A percentile compares a stretch with the other conserved stretches of the same genome.
phyloP scores from a whole-genome alignment of 2,329 filamentous ascomycete species.

The Aspergillus neoniger region DNA sequence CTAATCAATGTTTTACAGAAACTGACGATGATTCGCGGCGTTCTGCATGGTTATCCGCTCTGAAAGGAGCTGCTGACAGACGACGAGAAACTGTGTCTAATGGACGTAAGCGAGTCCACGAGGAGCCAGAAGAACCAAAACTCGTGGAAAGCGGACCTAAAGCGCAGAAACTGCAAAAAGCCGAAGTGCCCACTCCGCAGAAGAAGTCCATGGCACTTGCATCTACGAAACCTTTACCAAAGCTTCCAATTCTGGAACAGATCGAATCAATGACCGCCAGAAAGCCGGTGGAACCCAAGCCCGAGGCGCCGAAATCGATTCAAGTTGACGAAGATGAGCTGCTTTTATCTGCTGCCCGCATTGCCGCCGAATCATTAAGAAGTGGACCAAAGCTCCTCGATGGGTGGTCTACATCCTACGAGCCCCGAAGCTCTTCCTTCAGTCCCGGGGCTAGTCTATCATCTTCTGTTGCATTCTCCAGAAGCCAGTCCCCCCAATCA shows the following conservation, averaged over 20 bases:
- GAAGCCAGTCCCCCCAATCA: constrained; percentile 34
- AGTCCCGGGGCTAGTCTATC: constrained; percentile 31
- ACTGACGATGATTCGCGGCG: constrained; percentile 12
- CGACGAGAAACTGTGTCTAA: constrained; percentile 24
- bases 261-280: constrained; percentile 30
- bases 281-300: constrained; percentile 26
- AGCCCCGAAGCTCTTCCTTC: constrained; percentile 29
- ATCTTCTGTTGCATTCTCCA: constrained; percentile 25
- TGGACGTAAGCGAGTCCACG: constrained; percentile 33
- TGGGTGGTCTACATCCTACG: constrained; percentile 23
- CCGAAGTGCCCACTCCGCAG: constrained; percentile 17
- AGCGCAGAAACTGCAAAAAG: constrained; percentile 26
- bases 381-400: constrained; percentile 39
- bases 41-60: constrained; percentile 21
- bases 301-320: constrained; percentile 23
- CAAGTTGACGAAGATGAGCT: constrained; percentile 46
- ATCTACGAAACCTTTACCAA: constrained; percentile 34
- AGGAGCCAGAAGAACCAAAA: constrained; percentile 23
- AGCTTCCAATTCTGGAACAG: constrained; percentile 39
- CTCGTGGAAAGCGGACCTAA: constrained; percentile 24
- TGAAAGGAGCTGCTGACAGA: constrained; percentile 27
- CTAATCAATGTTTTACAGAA: constrained; percentile 10
- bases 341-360: constrained; percentile 43
- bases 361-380: constrained; percentile 43
- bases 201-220: constrained; percentile 33